Evolutionary conservation across 331 rosid genomes (phyloP), one percentile per base, ranked within the genome.

Genomic region (Acacia concinna): DNA sequence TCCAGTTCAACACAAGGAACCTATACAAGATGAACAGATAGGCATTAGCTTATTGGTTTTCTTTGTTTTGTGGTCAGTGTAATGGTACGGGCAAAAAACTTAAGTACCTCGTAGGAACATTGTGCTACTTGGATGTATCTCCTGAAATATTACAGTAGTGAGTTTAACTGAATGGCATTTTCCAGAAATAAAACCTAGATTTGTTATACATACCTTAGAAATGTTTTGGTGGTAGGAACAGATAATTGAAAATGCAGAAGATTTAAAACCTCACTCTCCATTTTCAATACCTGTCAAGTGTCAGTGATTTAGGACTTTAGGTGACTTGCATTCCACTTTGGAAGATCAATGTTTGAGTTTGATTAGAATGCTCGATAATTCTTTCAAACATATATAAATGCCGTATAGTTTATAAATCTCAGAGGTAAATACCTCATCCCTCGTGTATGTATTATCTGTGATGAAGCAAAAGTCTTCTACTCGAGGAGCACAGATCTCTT

Each of bases 391-490:
- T 21, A 38, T 20, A 78, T 51, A 78, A 52, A 52, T 28, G 23
- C n/a, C 47, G 40, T 56, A 52, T 74, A 27, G 14, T 30, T 38
- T 47, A 43, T n/a, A 21, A 73, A 62, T 60, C 31, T 68, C 47
- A 52, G 74, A 51, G 79, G 81, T 70, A 70, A 44, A 27, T 70
- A 96, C 99, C 99, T 93, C 93, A 73, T 44, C 88, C 89, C 89
- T 90, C 37, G 86, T 73, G 91, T 91, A 96, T 77, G 99, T 90
- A 84, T 84, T 88, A 77, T 96, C 99, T 15, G 99, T 96, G 85
- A 96, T 91, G 87, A 87, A 64, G 86, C 97, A 93, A 80, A 93
- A 93, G 8, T 96, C 98, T 82, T 93, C 97, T 51, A 92, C 90
- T 65, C 77, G 86, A 21, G 97, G 98, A 60, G 99, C 94, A 86